Percentiles rank a stretch among this genome's conserved stretches.
Evolutionary conservation across 148 eudicot species (phyloP).

Genomic region (Rhododendron ovatum): DNA sequence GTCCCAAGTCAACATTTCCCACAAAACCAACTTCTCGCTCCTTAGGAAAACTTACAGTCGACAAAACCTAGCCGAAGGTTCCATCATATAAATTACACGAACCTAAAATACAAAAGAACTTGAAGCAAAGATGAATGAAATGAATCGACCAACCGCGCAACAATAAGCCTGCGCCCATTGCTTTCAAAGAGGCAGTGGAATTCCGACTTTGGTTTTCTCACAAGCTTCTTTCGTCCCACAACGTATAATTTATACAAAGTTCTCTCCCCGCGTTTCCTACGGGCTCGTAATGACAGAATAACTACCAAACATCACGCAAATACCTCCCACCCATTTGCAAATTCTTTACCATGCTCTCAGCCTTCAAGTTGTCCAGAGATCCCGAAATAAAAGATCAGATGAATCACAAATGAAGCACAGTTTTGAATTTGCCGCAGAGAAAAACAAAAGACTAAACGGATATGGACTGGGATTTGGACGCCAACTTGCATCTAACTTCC

Average conservation of each 20-base stretch:
- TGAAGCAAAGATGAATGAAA: not conserved
- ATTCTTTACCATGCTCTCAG: slow-evolving; percentile 82
- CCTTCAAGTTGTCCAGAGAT: slow-evolving; percentile 57
- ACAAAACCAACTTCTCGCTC: not conserved
- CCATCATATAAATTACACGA: not conserved
- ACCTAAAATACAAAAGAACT: not conserved
- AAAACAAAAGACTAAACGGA: not conserved
- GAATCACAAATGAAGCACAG: not conserved
- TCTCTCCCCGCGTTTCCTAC: not conserved
- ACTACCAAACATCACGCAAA: slow-evolving; percentile 86
- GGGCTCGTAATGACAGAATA: not conserved
- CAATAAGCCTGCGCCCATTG: not conserved
- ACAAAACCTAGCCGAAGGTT: not conserved
- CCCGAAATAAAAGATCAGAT: slow-evolving; percentile 36
- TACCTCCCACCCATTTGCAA: slow-evolving; percentile 75
- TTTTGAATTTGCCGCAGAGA: not conserved
- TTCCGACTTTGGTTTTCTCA: not conserved
- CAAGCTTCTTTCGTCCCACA: not conserved
- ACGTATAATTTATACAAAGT: not conserved
- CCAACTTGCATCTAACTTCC: not conserved
- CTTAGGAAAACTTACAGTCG: not conserved
- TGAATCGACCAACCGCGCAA: not conserved
- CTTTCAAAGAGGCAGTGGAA: not conserved
- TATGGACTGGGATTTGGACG: not conserved
- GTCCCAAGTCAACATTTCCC: not conserved